Base-by-base conservation (phyloP, 2,329 filamentous ascomycete genomes). In the Neonectria sp. region DNA sequence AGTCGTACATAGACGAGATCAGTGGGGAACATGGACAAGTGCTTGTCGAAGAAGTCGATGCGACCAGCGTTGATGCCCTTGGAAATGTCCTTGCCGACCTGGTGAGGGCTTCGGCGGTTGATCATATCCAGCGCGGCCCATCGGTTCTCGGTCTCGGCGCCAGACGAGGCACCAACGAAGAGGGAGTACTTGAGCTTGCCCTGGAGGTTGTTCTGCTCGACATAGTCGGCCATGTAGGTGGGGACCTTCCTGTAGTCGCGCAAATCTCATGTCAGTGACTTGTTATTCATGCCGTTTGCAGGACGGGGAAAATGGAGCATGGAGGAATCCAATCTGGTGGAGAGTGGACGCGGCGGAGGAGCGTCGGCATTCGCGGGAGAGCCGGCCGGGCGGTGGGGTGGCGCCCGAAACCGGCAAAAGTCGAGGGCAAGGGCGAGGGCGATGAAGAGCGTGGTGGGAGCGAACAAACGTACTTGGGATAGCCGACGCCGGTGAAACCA, bases 111-210 rank as follows among this genome's bases (percentile, higher is more conserved):
- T 63, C 94, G 89, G 64, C 94, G 88, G 83, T 95, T 92, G 76
- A 97, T 97, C 94, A 97, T 97, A 82, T 97, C 92, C 70, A 95
- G 85, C 5, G 85, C 82, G n/a, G 95, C 94, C 95, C 95, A 97
- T 81, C 94, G 88, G 82, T 96, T 96, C 85, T 97, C 94, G 0
- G 94, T 97, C 83, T 96, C 94, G 21, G 94, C 92, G 43, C 94
- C 94, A 17, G 93, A 95, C 6, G 93, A 95, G n/a, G 94, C 94
- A 60, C 94, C 95, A 11, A 97, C 94, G 73, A 97, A 97, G 21
- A 97, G 88, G 64, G 90, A 92, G 86, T 97, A 97, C 77, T 93
- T 93, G 73, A 97, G 85, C 86, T 97, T 85, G 63, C 94, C 94
- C 81, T 97, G 91, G 17, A 97, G 86, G 69, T 87, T 89, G 82